Conservation (phyloP, 208 protist species). For the Acanthamoeba lenticulata region DNA sequence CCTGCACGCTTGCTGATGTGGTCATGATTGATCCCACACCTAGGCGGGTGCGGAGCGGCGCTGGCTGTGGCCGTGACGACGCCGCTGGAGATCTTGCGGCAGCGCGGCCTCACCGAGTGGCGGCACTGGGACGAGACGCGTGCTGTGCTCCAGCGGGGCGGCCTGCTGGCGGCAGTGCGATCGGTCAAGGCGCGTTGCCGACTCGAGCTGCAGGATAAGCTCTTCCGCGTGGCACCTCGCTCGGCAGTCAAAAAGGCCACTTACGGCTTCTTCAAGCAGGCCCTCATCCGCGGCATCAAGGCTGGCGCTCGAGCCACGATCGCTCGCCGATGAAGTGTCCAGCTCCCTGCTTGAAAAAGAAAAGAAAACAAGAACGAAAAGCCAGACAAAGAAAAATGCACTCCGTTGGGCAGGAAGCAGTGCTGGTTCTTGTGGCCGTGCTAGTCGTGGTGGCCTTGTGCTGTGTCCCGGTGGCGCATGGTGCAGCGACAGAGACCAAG, state of each 20-base stretch:
- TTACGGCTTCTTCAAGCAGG: constrained; percentile 57
- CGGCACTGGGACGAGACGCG: background rate
- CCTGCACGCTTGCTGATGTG: background rate
- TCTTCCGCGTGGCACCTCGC: background rate
- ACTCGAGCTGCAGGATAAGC: constrained; percentile 20
- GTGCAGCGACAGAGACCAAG: background rate
- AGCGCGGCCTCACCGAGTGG: constrained; percentile 46
- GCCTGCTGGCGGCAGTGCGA: background rate
- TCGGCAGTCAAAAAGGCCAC: constrained; percentile 35
- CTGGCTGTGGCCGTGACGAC: background rate
- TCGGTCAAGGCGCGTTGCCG: constrained; percentile 6
- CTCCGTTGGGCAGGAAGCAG: too few relatives aligned
- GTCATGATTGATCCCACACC: background rate
- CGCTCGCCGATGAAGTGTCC: too few relatives aligned
- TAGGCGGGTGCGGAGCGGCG: background rate
- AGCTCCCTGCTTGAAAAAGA: too few relatives aligned
- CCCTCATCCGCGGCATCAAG: constrained; percentile 29
- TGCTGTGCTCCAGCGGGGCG: constrained; percentile 16
- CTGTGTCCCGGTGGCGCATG: background rate
- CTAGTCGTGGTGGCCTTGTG: background rate
- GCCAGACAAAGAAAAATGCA: too few relatives aligned
- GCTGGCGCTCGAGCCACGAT: background rate
- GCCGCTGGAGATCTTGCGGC: constrained; percentile 32
- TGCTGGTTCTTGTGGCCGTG: too few relatives aligned
- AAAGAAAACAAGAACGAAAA: too few relatives aligned